Evolutionary conservation across 1,284 basidiomycete species (phyloP).

Genomic region (Sanghuangporus sanghuang): DNA sequence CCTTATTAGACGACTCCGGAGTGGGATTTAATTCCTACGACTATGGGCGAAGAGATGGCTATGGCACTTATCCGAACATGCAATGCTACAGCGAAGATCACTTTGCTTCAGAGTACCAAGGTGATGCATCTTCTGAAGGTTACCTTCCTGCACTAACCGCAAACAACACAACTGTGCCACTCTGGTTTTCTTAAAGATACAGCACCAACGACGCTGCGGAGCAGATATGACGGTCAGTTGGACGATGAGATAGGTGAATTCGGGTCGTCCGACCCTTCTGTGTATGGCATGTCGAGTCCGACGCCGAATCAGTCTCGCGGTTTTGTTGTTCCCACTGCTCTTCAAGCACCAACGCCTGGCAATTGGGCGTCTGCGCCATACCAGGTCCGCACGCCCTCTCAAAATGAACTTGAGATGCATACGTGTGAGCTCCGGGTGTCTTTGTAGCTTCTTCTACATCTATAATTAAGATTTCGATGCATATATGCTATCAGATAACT

Average conservation of each 20-base stretch:
- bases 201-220: neutral
- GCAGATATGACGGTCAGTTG: neutral
- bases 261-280: constrained; percentile 3
- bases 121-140: neutral
- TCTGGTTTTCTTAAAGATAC: neutral
- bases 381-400: neutral
- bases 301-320: constrained; percentile 1
- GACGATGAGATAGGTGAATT: constrained; percentile 1
- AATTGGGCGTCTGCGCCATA: neutral
- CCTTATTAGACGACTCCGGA: neutral
- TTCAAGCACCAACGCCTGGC: neutral
- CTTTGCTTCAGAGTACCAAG: neutral
- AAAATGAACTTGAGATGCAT: neutral
- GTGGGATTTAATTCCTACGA: neutral
- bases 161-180: neutral
- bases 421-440: neutral
- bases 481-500: constrained; percentile 9
- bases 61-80: neutral
- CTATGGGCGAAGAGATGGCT: neutral
- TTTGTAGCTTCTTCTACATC: neutral
- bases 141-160: neutral
- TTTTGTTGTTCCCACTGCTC: neutral
- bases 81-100: neutral
- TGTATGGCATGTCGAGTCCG: constrained; percentile 4
- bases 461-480: neutral